Percentiles rank a stretch among this genome's conserved stretches.
phyloP scores from a whole-genome alignment of 1,139 yeast genomes.

The Kluyveromyces marxianus region DNA sequence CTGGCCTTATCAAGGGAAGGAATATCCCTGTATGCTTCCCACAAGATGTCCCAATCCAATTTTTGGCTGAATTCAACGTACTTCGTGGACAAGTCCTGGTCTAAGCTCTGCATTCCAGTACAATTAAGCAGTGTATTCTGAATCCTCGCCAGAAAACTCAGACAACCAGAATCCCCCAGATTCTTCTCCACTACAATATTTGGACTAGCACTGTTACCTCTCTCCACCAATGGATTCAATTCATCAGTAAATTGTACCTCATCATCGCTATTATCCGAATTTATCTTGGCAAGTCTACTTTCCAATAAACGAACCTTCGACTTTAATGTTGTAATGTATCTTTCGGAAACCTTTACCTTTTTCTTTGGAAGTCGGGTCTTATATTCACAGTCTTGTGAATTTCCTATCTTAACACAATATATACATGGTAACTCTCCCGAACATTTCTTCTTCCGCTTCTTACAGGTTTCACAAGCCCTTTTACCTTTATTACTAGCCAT shows the following conservation, averaged over 20 bases:
- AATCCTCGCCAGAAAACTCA: slow-evolving; percentile 10
- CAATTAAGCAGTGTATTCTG: slow-evolving; percentile 10
- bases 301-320: slow-evolving; percentile 12
- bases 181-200: background rate
- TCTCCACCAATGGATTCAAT: slow-evolving; percentile 1
- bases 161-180: slow-evolving; percentile 14
- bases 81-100: slow-evolving; percentile 3
- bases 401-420: slow-evolving; percentile 8
- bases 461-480: slow-evolving; percentile 9
- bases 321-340: slow-evolving; percentile 12
- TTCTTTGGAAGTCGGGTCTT: slow-evolving; percentile 9
- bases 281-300: slow-evolving; percentile 5
- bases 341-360: slow-evolving; percentile 14
- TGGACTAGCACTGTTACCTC: background rate
- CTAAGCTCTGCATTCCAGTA: slow-evolving; percentile 4
- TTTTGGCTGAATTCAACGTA: slow-evolving; percentile 6
- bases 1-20: slow-evolving; percentile 11
- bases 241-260: background rate
- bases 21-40: slow-evolving; percentile 2
- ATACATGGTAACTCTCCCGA: slow-evolving; percentile 8
- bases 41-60: slow-evolving; percentile 4
- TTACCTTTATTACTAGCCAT: background rate
- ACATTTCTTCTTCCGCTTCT: slow-evolving; percentile 9
- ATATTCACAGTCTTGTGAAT: slow-evolving; percentile 11
- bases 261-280: background rate